Base-by-base conservation (phyloP, 169 alveolate genomes). In the Cryptosporidium sp. region DNA sequence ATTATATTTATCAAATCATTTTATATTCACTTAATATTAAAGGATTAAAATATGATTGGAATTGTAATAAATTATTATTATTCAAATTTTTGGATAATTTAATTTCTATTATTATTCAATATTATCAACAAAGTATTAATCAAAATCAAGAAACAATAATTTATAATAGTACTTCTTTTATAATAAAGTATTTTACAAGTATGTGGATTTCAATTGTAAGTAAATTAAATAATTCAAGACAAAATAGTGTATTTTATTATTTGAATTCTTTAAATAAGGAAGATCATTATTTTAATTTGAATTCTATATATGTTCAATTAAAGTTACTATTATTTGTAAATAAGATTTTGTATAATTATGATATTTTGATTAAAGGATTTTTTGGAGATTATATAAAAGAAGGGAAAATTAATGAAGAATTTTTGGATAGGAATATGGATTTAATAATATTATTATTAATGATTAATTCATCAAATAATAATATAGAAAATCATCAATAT, bases 401-500 rank as follows among this genome's bases (percentile, higher is more conserved):
- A 44, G 29, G 42, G 1, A 6, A 5, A 10, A 35, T 45, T 23
- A 23, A 9, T 29, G 4, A 18, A 26, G 85, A 71, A 18, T 73
- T 73, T n/a, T 21, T 73, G 14, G 39, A 73, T 7, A n/a, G 60
- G 31, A 73, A 73, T 23, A 18, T 73, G 72, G 86, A 73, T 73
- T 33, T 56, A 29, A 35, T 73, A 3, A 9, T 73, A 18, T n/a
- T 73, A 29, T 42, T 73, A 31, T 44, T 73, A 18, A 5, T 73
- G 14, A 31, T 73, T 31, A n/a, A 42, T 60, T 31, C 23, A 5
- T 12, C n/a, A 33, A 37, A 37, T 37, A 37, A 4, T 37, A 4
- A 4, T 37, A 37, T 4, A 10, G 56, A 69, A 31, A 5, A 4
- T 29, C 26, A 65, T 0, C 31, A 7, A 33, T 29, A 33, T 4